A percentile compares a stretch with the other conserved stretches of the same genome.
phyloP scores from a whole-genome alignment of 1,139 yeast genomes.

The Debaryomyces coudertii region DNA sequence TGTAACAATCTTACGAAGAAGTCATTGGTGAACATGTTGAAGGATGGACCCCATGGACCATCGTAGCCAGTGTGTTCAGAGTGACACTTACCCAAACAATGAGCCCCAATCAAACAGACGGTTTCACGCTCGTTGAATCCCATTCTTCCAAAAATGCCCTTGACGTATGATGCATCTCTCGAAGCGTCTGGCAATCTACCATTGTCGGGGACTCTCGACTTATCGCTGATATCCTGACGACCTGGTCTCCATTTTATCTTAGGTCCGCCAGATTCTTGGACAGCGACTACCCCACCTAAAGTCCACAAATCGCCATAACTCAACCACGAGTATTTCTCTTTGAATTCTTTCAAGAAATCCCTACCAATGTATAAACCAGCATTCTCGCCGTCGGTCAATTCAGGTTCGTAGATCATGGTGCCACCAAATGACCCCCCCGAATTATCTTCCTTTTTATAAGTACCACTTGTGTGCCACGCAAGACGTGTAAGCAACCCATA shows the following conservation, averaged over 20 bases:
- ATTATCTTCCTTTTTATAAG: conserved; percentile 58
- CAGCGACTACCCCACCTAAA: conserved; percentile 80
- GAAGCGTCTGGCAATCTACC: conserved; percentile 84
- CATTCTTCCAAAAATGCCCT: conserved; percentile 66
- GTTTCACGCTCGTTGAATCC: conserved; percentile 83
- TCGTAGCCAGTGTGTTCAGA: conserved; percentile 69
- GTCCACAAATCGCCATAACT: conserved; percentile 90
- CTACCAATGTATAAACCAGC: conserved; percentile 71
- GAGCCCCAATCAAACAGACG: conserved; percentile 88
- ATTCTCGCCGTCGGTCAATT: conserved; percentile 71
- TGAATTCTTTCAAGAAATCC: conserved; percentile 64
- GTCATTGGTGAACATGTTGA: conserved; percentile 81
- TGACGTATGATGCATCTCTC: conserved; percentile 68
- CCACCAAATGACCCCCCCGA: conserved; percentile 85
- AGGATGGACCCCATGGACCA: conserved; percentile 95
- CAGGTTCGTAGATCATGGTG: conserved; percentile 74
- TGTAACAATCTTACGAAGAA: conserved; percentile 72
- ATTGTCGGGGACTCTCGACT: conserved; percentile 55
- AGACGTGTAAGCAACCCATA: conserved; percentile 66
- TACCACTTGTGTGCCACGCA: conserved; percentile 80
- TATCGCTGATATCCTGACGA: conserved; percentile 39
- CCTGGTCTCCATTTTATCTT: conserved; percentile 88
- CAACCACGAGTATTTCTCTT: conserved; percentile 69
- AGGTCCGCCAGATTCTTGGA: conserved; percentile 89
- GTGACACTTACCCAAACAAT: conserved; percentile 82